Conservation (phyloP, 306 rosid species). For the Psophocarpus tetragonolobus region DNA sequence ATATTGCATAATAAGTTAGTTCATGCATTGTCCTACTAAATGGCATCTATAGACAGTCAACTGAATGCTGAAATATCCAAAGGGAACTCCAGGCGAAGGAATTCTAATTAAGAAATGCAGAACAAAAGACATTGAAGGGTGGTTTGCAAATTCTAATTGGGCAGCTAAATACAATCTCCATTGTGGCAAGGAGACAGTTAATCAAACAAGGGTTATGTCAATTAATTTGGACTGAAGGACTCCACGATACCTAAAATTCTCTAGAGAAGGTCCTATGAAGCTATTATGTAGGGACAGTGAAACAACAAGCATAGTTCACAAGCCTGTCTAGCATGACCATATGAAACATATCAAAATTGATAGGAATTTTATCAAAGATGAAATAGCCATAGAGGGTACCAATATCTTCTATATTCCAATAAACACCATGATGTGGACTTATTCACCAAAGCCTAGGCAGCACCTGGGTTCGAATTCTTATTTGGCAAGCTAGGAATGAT, state of each 20-base stretch:
- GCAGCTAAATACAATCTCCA: background rate
- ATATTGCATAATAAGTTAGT: background rate
- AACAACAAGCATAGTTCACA: background rate
- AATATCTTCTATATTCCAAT: background rate
- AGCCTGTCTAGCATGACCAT: background rate
- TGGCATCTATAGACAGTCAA: background rate
- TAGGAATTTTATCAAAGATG: background rate
- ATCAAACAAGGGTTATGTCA: background rate
- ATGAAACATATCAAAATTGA: background rate
- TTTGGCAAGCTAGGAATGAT: background rate
- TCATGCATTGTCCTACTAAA: background rate
- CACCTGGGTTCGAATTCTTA: background rate
- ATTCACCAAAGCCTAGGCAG: background rate
- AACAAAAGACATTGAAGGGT: background rate
- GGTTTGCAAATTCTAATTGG: background rate
- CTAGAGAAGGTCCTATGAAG: background rate
- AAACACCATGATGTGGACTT: background rate
- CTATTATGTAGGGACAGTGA: background rate
- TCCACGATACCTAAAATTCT: background rate
- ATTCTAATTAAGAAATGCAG: background rate
- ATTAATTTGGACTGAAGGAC: background rate
- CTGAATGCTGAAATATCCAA: background rate
- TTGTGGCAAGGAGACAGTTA: background rate
- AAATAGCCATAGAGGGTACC: background rate
- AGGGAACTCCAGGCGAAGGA: background rate